Conservation (phyloP, 257 asterid genomes). For the Nyctanthes arbortristis region DNA sequence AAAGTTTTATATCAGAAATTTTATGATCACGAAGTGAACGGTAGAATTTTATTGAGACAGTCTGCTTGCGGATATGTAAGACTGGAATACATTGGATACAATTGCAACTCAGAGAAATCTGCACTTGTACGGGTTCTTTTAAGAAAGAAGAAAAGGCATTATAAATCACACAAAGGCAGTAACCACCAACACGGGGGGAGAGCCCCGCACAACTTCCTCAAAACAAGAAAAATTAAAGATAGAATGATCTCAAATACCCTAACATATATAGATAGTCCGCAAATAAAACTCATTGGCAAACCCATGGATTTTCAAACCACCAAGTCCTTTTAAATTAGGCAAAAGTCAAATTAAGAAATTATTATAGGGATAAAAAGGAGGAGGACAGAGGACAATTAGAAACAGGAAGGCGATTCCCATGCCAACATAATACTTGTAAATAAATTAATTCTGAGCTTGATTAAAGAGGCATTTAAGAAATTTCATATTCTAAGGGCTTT, state of each 20-base stretch:
- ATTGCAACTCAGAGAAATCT: not conserved
- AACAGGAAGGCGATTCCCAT: not conserved
- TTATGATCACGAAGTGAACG: not conserved
- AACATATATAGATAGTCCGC: not conserved
- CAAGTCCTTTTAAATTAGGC: not conserved
- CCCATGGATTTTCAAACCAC: not conserved
- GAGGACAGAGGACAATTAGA: not conserved
- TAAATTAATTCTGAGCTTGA: not conserved
- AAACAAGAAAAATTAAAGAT: not conserved
- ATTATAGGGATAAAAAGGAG: not conserved
- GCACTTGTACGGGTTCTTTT: not conserved
- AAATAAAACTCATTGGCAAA: not conserved
- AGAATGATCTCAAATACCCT: not conserved
- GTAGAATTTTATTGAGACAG: not conserved
- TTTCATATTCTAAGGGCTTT: no score
- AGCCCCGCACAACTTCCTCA: not conserved
- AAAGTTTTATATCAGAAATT: constrained; percentile 21
- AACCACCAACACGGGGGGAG: not conserved
- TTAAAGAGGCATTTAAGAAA: not conserved
- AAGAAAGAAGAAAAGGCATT: not conserved
- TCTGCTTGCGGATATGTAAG: not conserved
- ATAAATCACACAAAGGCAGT: not conserved
- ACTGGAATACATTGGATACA: not conserved
- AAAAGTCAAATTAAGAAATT: not conserved
- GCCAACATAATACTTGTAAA: not conserved